A percentile compares a stretch with the other conserved stretches of the same genome.
Conservation (phyloP, 2,329 filamentous ascomycete genomes). For the Curvularia verruculosa region DNA sequence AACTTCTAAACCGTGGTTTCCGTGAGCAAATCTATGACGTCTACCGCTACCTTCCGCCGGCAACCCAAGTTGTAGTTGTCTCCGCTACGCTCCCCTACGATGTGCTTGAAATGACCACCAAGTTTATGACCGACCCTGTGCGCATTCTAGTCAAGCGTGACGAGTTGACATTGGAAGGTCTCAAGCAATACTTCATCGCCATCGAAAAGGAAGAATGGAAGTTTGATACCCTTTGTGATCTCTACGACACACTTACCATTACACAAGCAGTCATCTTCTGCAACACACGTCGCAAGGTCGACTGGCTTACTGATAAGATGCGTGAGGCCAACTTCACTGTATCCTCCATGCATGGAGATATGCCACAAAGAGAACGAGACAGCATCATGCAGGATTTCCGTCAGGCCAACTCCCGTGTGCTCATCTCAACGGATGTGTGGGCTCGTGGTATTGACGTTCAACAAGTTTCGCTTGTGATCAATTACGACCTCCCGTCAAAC, state of each 20-base stretch:
- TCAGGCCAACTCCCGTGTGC: slow-evolving; percentile 91
- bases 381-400: slow-evolving; percentile 99
- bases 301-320: slow-evolving; percentile 99
- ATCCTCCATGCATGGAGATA: slow-evolving; percentile 98
- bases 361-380: slow-evolving; percentile 97
- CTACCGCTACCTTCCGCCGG: slow-evolving; percentile 93
- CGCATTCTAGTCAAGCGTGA: slow-evolving; percentile 98
- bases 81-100: slow-evolving; percentile 97
- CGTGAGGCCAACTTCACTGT: slow-evolving; percentile 98
- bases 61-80: slow-evolving; percentile 97
- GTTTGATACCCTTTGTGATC: slow-evolving; percentile 96
- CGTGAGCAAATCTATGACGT: slow-evolving; percentile 99
- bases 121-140: slow-evolving; percentile 99
- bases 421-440: slow-evolving; percentile 98
- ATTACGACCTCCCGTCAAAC: slow-evolving; percentile 97
- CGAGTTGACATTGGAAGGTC: slow-evolving; percentile 92
- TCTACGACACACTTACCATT: slow-evolving; percentile 98
- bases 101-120: slow-evolving; percentile 98
- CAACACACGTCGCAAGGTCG: slow-evolving; percentile 98
- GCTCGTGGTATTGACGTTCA: slow-evolving; percentile 98
- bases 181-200: slow-evolving; percentile 99
- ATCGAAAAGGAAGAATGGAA: slow-evolving; percentile 99
- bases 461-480: slow-evolving; percentile 97
- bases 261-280: slow-evolving; percentile 99
- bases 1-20: slow-evolving; percentile 90